Evolutionary conservation across 441 rosid genomes (phyloP), one percentile per base, ranked within the genome.

Genomic region (Adansonia grandidieri): DNA sequence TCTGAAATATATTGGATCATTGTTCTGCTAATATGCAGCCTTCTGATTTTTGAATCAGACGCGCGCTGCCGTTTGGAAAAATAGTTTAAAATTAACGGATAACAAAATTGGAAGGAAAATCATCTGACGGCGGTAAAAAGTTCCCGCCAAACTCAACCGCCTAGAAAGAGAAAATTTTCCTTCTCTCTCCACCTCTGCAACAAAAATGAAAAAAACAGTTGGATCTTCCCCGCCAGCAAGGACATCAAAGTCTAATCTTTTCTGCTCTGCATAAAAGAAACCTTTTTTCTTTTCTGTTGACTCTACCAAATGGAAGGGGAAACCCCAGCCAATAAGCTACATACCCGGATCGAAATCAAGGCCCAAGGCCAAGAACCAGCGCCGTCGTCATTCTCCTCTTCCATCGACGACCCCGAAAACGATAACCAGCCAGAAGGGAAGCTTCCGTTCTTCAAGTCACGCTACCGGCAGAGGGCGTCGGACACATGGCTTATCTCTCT

Each of bases 401-500:
- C 75, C 61, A 64, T 79, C 75, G 83, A 74, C 45, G 4, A 24
- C 9, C 13, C n/a, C 5, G 45, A 15, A 4, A 71, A 0, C 3
- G 19, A 17, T 2, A 54, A n/a, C 70, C 37, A 80, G 15, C 17
- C 71, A n/a, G 74, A 83, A 76, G 84, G 75, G 8, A 88, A 80
- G 60, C 77, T 89, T 71, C 89, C 94, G 0, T 89, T 93, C 91
- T 91, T 94, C 91, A 85, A 75, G 45, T 88, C 90, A 20, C 87
- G 87, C 40, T 87, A 89, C 4, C 87, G 93, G 45, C 79, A 78
- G 67, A 85, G 87, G 75, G 78, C 87, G 42, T 85, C 88, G 22
- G 98, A 91, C 83, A 93, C 97, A 0, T 95, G 95, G 96, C 76
- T 93, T 54, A 80, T 93, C 72, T 91, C 96, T 57, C 84, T 91